phyloP scores from a whole-genome alignment of 2,329 filamentous ascomycete genomes.

The Westerdykella sp. region DNA sequence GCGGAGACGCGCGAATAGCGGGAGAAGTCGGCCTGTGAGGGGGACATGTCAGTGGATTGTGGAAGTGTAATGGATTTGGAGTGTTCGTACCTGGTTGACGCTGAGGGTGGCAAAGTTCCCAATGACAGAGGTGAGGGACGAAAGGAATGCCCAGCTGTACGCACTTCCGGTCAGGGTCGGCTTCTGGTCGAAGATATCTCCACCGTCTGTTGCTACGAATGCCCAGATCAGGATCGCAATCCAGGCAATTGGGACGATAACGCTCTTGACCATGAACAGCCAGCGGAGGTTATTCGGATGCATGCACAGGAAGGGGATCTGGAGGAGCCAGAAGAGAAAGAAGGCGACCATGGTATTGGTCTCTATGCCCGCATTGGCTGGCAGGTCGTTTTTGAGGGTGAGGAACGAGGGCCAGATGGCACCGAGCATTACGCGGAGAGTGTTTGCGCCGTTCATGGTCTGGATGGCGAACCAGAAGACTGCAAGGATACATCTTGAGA shows the following conservation, averaged over 20 bases:
- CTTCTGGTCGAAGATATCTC: slow-evolving; percentile 41
- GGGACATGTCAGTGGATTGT: slow-evolving; percentile 5
- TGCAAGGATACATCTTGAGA: slow-evolving; percentile 50
- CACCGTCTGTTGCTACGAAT: slow-evolving; percentile 50
- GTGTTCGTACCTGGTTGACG: slow-evolving; percentile 41
- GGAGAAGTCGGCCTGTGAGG: slow-evolving; percentile 50
- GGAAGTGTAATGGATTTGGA: too few species aligned
- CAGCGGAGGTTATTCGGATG: slow-evolving; percentile 50
- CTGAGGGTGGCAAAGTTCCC: slow-evolving; percentile 48
- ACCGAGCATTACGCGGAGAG: slow-evolving; percentile 46
- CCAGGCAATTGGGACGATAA: slow-evolving; percentile 52
- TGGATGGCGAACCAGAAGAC: slow-evolving; percentile 62
- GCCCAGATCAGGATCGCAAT: slow-evolving; percentile 60
- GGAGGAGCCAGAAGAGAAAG: slow-evolving; percentile 53
- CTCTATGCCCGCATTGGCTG: slow-evolving; percentile 48
- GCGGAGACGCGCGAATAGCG: slow-evolving; percentile 46
- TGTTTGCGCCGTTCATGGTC: slow-evolving; percentile 56
- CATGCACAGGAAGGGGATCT: slow-evolving; percentile 52
- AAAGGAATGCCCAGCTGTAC: slow-evolving; percentile 51
- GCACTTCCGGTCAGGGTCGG: slow-evolving; percentile 43
- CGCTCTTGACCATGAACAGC: slow-evolving; percentile 46
- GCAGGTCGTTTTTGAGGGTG: slow-evolving; percentile 48
- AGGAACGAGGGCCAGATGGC: slow-evolving; percentile 55
- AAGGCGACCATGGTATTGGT: slow-evolving; percentile 52
- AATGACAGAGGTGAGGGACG: slow-evolving; percentile 45